Conservation (phyloP, 768 basidiomycete genomes). For the Dacryopinax spathularia region DNA sequence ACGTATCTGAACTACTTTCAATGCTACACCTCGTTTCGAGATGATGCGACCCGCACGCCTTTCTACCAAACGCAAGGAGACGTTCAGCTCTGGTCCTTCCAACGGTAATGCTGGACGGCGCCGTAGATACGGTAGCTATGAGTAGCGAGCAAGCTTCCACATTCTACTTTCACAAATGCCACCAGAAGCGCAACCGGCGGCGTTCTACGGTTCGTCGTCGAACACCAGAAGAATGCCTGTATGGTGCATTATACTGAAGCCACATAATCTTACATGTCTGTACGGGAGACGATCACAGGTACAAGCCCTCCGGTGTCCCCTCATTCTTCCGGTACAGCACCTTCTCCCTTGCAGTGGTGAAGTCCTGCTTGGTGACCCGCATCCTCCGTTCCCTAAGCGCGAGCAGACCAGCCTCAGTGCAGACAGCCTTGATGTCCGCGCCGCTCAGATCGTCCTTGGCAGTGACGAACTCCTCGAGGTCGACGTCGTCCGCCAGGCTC, state of each 20-base stretch:
- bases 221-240: neutral
- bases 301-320: slow-evolving; percentile 80
- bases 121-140: too few relatives aligned
- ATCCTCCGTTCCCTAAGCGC: slow-evolving; percentile 89
- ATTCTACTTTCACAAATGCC: too few relatives aligned
- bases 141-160: too few relatives aligned
- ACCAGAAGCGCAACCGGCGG: too few relatives aligned
- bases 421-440: slow-evolving; percentile 98
- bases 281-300: slow-evolving; percentile 36
- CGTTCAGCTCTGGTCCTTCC: too few relatives aligned
- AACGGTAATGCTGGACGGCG: too few relatives aligned
- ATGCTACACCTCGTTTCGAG: too few relatives aligned
- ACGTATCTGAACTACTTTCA: too few relatives aligned
- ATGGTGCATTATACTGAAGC: neutral
- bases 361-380: slow-evolving; percentile 84
- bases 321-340: slow-evolving; percentile 96
- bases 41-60: too few relatives aligned
- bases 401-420: slow-evolving; percentile 93
- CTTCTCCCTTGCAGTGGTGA: slow-evolving; percentile 86
- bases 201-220: too few relatives aligned
- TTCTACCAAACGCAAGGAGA: too few relatives aligned
- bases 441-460: slow-evolving; percentile 93
- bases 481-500: slow-evolving; percentile 77
- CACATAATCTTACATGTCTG: neutral
- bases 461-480: slow-evolving; percentile 88